Evolutionary conservation across 208 protist species (phyloP).

Genomic region (Trypanosoma lewisi): DNA sequence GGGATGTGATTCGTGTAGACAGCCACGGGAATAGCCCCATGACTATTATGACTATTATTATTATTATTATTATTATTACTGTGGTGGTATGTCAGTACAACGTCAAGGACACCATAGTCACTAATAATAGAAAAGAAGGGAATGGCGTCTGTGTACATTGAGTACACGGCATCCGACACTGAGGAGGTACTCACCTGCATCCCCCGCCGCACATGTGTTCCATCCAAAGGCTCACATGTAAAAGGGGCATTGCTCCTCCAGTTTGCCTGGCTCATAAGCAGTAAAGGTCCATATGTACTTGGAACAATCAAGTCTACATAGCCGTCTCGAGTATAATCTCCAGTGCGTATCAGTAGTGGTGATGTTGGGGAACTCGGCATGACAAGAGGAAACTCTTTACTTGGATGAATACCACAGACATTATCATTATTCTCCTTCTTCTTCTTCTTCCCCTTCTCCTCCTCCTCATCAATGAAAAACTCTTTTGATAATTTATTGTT

Average conservation of each 20-base stretch:
- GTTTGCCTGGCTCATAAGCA: conserved; percentile 32
- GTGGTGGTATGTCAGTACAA: conserved; percentile 37
- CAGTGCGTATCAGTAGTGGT: conserved; percentile 49
- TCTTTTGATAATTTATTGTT: background rate
- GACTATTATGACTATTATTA: no score
- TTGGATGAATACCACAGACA: conserved; percentile 8
- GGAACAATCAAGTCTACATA: conserved; percentile 55
- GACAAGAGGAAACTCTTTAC: background rate
- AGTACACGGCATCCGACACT: background rate
- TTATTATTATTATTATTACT: no score
- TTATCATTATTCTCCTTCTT: no score
- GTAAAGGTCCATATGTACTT: conserved; percentile 55
- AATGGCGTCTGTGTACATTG: conserved; percentile 13
- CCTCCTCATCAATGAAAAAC: conserved; percentile 11
- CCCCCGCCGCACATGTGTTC: background rate
- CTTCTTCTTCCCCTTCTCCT: no score
- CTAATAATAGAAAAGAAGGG: conserved; percentile 51
- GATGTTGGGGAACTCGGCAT: conserved; percentile 19
- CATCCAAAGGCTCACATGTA: conserved; percentile 20
- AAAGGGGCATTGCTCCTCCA: conserved; percentile 12
- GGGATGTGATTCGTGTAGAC: conserved; percentile 34
- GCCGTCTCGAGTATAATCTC: conserved; percentile 66
- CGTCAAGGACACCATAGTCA: conserved; percentile 33
- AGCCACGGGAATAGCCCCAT: background rate
- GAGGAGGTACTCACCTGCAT: no score